Evolutionary conservation across 2,329 filamentous ascomycete species (phyloP).

Genomic region (Rutstroemia sp.): DNA sequence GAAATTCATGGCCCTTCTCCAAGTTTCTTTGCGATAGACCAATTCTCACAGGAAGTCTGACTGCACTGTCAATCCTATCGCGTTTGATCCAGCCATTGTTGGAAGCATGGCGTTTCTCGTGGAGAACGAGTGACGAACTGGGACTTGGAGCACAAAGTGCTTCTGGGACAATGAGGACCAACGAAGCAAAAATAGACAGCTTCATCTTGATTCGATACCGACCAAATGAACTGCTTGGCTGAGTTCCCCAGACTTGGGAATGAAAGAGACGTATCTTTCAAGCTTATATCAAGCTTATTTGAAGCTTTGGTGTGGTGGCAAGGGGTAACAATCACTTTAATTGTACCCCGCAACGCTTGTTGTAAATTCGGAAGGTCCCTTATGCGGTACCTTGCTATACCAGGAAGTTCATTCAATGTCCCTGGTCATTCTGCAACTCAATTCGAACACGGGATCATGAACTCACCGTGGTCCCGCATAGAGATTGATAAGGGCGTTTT

Average conservation of each 20-base stretch:
- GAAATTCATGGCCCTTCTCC: conserved; percentile 34
- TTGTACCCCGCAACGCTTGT: conserved; percentile 5
- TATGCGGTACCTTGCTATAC: conserved; percentile 4
- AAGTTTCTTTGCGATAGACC: conserved; percentile 38
- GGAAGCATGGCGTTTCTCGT: conserved; percentile 15
- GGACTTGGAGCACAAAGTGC: neutral
- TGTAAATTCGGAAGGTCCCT: conserved; percentile 7
- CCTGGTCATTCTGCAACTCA: neutral
- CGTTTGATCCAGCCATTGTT: conserved; percentile 14
- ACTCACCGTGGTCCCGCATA: neutral
- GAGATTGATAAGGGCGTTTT: neutral
- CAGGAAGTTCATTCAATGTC: neutral
- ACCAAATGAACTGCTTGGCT: neutral
- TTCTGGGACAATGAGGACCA: neutral
- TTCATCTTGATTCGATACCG: conserved; percentile 5
- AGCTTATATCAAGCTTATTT: neutral
- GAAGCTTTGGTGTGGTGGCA: neutral
- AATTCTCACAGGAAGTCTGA: conserved; percentile 36
- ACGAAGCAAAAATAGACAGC: neutral
- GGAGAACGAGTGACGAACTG: conserved; percentile 4
- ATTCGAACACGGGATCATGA: neutral
- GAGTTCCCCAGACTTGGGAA: neutral
- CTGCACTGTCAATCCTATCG: conserved; percentile 9
- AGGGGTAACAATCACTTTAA: neutral
- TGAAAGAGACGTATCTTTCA: neutral